phyloP scores from a whole-genome alignment of 108 stramenopile species.

The Skeletonema costatum region DNA sequence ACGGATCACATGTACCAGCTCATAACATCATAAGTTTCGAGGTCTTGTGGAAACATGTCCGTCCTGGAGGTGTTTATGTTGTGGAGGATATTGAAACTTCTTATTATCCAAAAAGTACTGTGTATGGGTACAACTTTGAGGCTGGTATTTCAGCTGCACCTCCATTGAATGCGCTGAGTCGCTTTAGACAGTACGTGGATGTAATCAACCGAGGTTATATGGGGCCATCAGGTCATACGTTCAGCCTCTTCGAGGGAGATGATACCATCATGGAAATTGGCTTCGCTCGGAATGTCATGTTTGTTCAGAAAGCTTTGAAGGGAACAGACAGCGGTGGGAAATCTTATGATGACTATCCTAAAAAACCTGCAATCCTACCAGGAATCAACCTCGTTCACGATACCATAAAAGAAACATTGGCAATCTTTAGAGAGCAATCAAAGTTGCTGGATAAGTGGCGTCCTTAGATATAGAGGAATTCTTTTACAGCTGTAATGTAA shows the following conservation, averaged over 20 bases:
- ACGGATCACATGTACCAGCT: neutral
- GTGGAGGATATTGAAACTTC: neutral
- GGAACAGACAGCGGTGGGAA: neutral
- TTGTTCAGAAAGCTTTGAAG: neutral
- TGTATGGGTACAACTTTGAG: neutral
- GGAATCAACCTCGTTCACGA: neutral
- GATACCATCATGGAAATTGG: neutral
- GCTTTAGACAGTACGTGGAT: neutral
- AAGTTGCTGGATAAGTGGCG: neutral
- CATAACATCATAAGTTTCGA: neutral
- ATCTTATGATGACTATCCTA: neutral
- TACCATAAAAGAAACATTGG: neutral
- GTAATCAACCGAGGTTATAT: neutral
- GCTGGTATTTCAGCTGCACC: neutral
- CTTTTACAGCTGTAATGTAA: no score
- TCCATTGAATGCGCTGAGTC: neutral
- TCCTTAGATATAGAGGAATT: no score
- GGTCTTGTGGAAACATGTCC: no score
- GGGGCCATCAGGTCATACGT: neutral
- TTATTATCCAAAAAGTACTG: neutral
- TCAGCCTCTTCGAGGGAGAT: neutral
- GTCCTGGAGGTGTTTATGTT: no score
- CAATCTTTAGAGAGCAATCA: neutral
- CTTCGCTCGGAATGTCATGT: neutral
- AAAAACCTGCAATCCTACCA: neutral